A percentile compares a stretch with the other conserved stretches of the same genome.
phyloP scores from a whole-genome alignment of 306 rosid genomes.

The Rosa rugosa region DNA sequence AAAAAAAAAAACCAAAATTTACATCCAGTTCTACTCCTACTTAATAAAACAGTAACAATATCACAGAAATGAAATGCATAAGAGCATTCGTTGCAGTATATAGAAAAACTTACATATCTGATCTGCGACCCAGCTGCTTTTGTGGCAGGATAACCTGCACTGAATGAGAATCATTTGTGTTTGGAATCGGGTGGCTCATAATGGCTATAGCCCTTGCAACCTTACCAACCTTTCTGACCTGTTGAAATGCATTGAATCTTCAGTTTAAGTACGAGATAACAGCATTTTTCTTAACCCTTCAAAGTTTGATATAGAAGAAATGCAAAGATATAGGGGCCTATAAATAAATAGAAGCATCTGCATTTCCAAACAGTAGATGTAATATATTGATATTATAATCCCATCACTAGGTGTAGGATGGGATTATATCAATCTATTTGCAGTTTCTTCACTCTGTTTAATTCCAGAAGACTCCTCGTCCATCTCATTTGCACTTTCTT shows the following conservation, averaged over 20 bases:
- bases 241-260: slow-evolving; percentile 36
- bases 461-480: background rate
- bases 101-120: slow-evolving; percentile 86
- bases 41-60: background rate
- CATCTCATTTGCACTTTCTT: background rate
- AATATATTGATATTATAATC: background rate
- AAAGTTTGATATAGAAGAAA: background rate
- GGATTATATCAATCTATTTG: background rate
- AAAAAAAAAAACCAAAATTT: too few relatives aligned
- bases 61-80: background rate
- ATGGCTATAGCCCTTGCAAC: slow-evolving; percentile 99
- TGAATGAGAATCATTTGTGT: slow-evolving; percentile 77
- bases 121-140: slow-evolving; percentile 91
- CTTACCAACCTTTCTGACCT: slow-evolving; percentile 94
- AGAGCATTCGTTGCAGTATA: background rate
- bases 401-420: background rate
- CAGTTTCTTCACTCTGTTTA: background rate
- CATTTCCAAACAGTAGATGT: background rate
- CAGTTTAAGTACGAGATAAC: background rate
- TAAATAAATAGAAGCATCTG: background rate
- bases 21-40: background rate
- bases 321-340: background rate
- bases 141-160: slow-evolving; percentile 96
- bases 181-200: slow-evolving; percentile 95
- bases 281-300: background rate